Base-by-base conservation (phyloP, 331 rosid genomes). In the Erythrophleum ivorense region DNA sequence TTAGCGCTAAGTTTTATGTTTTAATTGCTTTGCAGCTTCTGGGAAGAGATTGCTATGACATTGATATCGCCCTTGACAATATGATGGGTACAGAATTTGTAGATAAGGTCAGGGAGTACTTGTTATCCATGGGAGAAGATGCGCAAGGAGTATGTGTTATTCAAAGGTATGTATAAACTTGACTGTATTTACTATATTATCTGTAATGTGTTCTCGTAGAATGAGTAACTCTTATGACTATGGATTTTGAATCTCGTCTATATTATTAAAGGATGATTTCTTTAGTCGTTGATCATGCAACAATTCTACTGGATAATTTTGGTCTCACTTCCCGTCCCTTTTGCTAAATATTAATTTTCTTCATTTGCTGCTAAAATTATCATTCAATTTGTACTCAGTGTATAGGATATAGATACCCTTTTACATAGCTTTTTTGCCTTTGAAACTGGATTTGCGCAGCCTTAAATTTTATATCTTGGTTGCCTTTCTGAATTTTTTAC, bases 1-100 rank as follows among this genome's bases (percentile, higher is more conserved):
- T 81, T 31, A 9, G 8, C 3, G 29, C n/a, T 24, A 82, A 71
- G 24, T 31, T 81, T 71, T 13, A 53, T 55, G n/a, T n/a, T n/a
- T n/a, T n/a, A 55, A 55, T 55, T 24, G 21, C 41, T 80, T 19
- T 73, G 86, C 86, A 95, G 99, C 99, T 95, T 80, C 81, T 95
- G 6, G 99, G 97, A 1, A 93, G 88, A 83, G 97, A 92, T 8
- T 93, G 99, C 80, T 88, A 91, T 70, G 99, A 96, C 80, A 96
- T 93, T 79, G 98, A 96, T 74, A 96, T 96, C 15, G 97, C 98
- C 18, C 82, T 92, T 46, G 95, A 96, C 64, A 76, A 91, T 68
- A 95, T 95, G 98, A 75, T 89, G 92, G 98, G 97, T 16, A 89
- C 91, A 46, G 92, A 91, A 71, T 96, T 96, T 80, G 97, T 88